These are phyloP conservation scores for Lagenidium giganteum DNA, from an alignment of 352 stramenopile species.

Conservation along the genomic window DNA sequence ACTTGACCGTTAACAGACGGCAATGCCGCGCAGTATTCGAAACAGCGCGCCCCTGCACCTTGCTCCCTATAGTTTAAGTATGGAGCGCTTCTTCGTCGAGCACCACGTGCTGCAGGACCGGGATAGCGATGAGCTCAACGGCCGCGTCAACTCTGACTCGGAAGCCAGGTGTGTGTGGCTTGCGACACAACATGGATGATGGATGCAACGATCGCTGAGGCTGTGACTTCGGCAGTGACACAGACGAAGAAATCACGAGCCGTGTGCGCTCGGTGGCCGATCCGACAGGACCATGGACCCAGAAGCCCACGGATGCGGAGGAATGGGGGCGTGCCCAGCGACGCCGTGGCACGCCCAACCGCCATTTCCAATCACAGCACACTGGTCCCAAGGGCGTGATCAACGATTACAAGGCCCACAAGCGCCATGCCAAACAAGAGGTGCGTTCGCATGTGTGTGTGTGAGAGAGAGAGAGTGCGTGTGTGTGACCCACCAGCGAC, in stretches of 20 bases:
- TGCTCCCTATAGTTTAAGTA: no score
- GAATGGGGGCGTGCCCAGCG: conserved; percentile 40
- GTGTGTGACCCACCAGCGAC: background rate
- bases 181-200: conserved; percentile 7
- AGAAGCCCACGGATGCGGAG: conserved; percentile 34
- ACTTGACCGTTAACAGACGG: no score
- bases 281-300: conserved; percentile 60
- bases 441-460: conserved; percentile 13
- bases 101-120: conserved; percentile 72
- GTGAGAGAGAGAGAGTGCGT: background rate
- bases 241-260: conserved; percentile 50
- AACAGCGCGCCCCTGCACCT: no score
- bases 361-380: conserved; percentile 54
- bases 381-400: conserved; percentile 81
- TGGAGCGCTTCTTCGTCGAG: conserved; percentile 81
- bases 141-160: conserved; percentile 60
- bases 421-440: conserved; percentile 50
- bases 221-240: conserved; percentile 32
- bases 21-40: no score
- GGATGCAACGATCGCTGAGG: background rate
- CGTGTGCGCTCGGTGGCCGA: conserved; percentile 66
- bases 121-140: conserved; percentile 53
- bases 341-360: conserved; percentile 19
- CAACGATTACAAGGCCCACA: conserved; percentile 80
- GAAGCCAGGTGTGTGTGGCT: conserved; percentile 43